A percentile compares a stretch with the other conserved stretches of the same genome.
Evolutionary conservation across 441 rosid species (phyloP).

Genomic region (Arabidopsis hybrid): DNA sequence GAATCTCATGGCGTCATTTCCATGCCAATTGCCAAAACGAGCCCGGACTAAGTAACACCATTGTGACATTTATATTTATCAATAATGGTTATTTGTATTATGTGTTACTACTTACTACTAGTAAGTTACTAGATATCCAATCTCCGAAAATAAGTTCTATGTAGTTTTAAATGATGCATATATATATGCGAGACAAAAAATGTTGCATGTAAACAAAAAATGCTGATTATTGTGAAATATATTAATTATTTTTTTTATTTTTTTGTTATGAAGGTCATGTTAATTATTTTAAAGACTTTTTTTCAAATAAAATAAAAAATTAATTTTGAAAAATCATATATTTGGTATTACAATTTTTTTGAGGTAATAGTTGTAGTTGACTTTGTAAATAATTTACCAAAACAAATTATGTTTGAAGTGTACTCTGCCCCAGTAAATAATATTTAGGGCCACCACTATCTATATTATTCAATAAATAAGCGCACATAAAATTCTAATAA

Average conservation of each 20-base stretch:
- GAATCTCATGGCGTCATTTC: not conserved
- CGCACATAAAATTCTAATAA: slow-evolving; percentile 9
- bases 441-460: slow-evolving; percentile 16
- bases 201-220: not conserved
- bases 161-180: too few relatives aligned
- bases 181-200: not conserved
- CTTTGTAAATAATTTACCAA: not conserved
- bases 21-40: not conserved
- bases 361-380: not conserved
- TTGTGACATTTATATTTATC: slow-evolving; percentile 26
- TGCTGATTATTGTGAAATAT: not conserved
- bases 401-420: not conserved
- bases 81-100: not conserved
- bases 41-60: slow-evolving; percentile 1
- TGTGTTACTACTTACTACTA: not conserved
- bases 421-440: slow-evolving; percentile 9
- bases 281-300: not conserved
- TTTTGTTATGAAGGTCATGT: not conserved
- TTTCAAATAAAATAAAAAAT: not conserved
- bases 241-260: too few relatives aligned
- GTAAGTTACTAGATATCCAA: not conserved
- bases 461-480: not conserved
- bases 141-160: not conserved
- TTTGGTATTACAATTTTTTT: not conserved
- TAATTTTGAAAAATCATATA: not conserved